Percentiles rank a stretch among this genome's conserved stretches.
These are phyloP conservation scores for Tylopilus vinaceipallidus DNA, from an alignment of 768 basidiomycete genomes.

Conservation along the genomic window DNA sequence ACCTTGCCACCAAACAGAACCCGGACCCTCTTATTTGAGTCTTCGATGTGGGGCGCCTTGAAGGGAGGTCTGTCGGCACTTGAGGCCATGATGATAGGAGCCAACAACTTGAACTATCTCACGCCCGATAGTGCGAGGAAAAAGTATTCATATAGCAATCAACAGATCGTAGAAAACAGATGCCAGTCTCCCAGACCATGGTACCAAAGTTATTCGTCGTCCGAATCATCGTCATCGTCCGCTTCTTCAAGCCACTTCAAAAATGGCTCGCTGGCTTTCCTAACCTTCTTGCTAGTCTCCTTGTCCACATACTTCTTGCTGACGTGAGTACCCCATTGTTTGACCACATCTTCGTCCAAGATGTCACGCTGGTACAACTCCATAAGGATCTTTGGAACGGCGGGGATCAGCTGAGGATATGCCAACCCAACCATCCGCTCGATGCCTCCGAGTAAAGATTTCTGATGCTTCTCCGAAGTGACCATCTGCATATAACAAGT, in stretches of 20 bases:
- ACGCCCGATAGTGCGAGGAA: no score
- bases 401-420: conserved; percentile 65
- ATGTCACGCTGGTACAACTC: conserved; percentile 88
- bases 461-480: conserved; percentile 93
- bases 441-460: conserved; percentile 88
- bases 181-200: neutral
- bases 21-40: conserved; percentile 49
- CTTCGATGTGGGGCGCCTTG: conserved; percentile 46
- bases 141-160: conserved; percentile 2
- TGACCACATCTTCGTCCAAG: conserved; percentile 86
- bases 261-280: conserved; percentile 95
- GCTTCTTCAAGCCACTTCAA: conserved; percentile 94
- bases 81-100: conserved; percentile 14
- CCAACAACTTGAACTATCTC: no score
- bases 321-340: conserved; percentile 93
- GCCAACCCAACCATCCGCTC: conserved; percentile 81
- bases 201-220: conserved; percentile 19
- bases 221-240: conserved; percentile 69
- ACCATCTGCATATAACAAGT: conserved; percentile 56
- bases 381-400: conserved; percentile 92
- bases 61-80: conserved; percentile 32
- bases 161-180: conserved; percentile 15
- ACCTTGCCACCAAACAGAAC: conserved; percentile 50
- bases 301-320: conserved; percentile 96
- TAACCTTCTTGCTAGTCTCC: conserved; percentile 91